Conservation (phyloP, 2,329 filamentous ascomycete species). For the Stemphylium beticola region DNA sequence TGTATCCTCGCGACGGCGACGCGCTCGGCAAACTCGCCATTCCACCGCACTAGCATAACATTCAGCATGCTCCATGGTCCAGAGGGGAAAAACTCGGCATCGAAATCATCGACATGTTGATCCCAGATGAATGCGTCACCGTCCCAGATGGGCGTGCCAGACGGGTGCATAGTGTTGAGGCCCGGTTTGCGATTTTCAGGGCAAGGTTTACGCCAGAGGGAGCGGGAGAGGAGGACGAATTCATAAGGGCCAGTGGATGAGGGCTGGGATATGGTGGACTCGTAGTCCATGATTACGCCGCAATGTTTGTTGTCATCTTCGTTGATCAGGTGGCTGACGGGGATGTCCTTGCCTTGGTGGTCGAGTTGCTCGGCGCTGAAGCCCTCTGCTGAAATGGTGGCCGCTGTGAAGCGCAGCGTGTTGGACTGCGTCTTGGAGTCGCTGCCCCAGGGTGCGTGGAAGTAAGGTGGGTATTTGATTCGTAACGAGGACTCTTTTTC, state of each 20-base stretch:
- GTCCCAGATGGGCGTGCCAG: slow-evolving; percentile 44
- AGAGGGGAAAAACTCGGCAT: slow-evolving; percentile 26
- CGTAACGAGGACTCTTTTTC: slow-evolving; percentile 30
- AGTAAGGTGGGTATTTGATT: slow-evolving; percentile 35
- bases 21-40: slow-evolving; percentile 31
- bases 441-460: slow-evolving; percentile 30
- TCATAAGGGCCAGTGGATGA: slow-evolving; percentile 32
- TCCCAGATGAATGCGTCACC: slow-evolving; percentile 37
- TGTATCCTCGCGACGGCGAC: slow-evolving; percentile 43
- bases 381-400: slow-evolving; percentile 31
- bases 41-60: slow-evolving; percentile 42
- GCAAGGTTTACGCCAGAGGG: slow-evolving; percentile 27
- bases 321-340: slow-evolving; percentile 36
- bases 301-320: slow-evolving; percentile 25
- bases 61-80: slow-evolving; percentile 44
- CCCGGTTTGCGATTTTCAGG: slow-evolving; percentile 18
- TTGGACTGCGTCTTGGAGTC: slow-evolving; percentile 25
- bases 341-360: slow-evolving; percentile 26
- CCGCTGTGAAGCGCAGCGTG: slow-evolving; percentile 35
- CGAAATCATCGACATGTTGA: slow-evolving; percentile 33
- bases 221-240: slow-evolving; percentile 39
- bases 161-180: slow-evolving; percentile 33
- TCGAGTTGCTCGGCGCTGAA: slow-evolving; percentile 37
- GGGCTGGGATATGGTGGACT: slow-evolving; percentile 26
- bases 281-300: slow-evolving; percentile 42